These are phyloP conservation scores for Trichoderma gamsii DNA, from an alignment of 495 filamentous ascomycete genomes.

Conservation along the genomic window DNA sequence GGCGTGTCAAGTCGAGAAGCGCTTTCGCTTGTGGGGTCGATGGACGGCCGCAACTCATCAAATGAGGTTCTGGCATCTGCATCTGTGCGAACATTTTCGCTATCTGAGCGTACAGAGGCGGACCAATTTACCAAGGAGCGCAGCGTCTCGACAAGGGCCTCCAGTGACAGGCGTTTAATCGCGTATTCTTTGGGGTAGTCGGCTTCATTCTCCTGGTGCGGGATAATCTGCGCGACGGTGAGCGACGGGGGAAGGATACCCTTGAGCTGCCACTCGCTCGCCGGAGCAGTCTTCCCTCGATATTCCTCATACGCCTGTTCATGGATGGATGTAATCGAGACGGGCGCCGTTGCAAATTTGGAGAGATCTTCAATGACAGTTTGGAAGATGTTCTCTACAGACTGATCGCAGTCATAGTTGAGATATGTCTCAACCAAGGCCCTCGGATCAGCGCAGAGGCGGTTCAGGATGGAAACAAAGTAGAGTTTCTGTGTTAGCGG, in stretches of 20 bases:
- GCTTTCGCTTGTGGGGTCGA: conserved; percentile 57
- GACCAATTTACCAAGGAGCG: conserved; percentile 92
- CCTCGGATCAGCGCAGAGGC: conserved; percentile 76
- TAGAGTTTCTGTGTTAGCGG: conserved; percentile 87
- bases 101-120: conserved; percentile 19
- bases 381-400: conserved; percentile 96
- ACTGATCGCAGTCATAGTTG: conserved; percentile 96
- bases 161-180: conserved; percentile 80
- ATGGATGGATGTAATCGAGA: conserved; percentile 64
- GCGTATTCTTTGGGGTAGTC: conserved; percentile 78
- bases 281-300: conserved; percentile 51
- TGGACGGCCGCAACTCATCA: conserved; percentile 74
- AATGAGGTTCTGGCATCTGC: conserved; percentile 50
- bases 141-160: conserved; percentile 80
- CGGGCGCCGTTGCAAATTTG: conserved; percentile 67
- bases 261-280: conserved; percentile 72
- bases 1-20: conserved; percentile 54
- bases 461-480: conserved; percentile 77
- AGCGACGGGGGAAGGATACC: conserved; percentile 81
- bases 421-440: conserved; percentile 94
- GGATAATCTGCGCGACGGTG: conserved; percentile 65
- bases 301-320: conserved; percentile 81
- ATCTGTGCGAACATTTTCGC: conserved; percentile 62
- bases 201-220: conserved; percentile 52
- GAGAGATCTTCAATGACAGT: conserved; percentile 89